Conservation (phyloP, 768 basidiomycete species). For the Collybia sp. region DNA sequence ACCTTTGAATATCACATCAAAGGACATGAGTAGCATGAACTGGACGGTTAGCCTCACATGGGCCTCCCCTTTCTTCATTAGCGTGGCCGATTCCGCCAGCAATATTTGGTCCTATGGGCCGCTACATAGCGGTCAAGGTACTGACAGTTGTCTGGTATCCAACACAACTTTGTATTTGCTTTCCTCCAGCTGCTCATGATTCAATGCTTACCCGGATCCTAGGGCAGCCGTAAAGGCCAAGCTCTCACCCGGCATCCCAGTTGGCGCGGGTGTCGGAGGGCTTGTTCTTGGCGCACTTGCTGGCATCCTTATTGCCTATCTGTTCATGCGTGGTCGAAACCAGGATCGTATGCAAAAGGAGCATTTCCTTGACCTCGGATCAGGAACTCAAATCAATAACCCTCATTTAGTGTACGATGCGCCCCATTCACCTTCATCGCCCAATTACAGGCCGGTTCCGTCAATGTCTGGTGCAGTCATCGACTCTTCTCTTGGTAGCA, state of each 20-base stretch:
- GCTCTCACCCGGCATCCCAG: constrained; percentile 14
- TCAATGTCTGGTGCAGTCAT: constrained; percentile 11
- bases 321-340: constrained; percentile 24
- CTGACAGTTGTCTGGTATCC: too few species aligned
- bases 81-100: constrained; percentile 45
- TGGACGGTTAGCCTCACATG: constrained; percentile 56
- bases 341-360: constrained; percentile 13
- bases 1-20: constrained; percentile 50
- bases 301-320: constrained; percentile 25
- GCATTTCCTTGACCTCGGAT: constrained; percentile 20
- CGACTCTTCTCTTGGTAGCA: constrained; percentile 12
- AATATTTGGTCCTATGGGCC: constrained; percentile 55
- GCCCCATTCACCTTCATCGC: constrained; percentile 6
- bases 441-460: constrained; percentile 23
- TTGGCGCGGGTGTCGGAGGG: constrained; percentile 36
- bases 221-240: too few species aligned
- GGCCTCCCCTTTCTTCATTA: constrained; percentile 53
- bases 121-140: constrained; percentile 38
- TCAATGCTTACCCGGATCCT: too few species aligned
- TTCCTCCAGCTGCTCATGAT: too few species aligned
- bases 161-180: too few species aligned
- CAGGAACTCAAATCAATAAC: constrained; percentile 14
- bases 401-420: constrained; percentile 12
- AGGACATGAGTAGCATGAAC: constrained; percentile 37
- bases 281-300: constrained; percentile 29